These are phyloP conservation scores for Lactarius hengduanensis DNA, from an alignment of 768 basidiomycete species.

Conservation along the genomic window DNA sequence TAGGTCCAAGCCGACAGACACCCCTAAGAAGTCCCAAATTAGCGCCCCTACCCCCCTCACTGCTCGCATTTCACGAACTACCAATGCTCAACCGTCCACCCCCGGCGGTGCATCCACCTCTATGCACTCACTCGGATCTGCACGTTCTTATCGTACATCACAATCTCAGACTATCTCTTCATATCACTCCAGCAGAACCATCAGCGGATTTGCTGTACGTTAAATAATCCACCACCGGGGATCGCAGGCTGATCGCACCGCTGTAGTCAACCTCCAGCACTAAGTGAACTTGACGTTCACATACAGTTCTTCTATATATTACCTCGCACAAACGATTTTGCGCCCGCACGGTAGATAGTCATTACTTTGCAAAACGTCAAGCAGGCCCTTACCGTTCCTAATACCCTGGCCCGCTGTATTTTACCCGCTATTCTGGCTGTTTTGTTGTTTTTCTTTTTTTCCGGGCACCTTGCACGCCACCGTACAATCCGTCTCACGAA, in stretches of 20 bases:
- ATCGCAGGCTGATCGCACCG: slow-evolving; percentile 16
- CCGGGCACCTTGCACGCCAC: slow-evolving; percentile 35
- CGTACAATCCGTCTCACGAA: slow-evolving; percentile 40
- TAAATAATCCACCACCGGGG: slow-evolving; percentile 28
- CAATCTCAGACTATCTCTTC: slow-evolving; percentile 68
- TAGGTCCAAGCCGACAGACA: slow-evolving; percentile 58
- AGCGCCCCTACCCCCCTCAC: slow-evolving; percentile 86
- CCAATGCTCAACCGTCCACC: slow-evolving; percentile 53
- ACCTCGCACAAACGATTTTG: slow-evolving; percentile 17
- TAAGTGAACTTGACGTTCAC: slow-evolving; percentile 31
- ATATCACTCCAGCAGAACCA: slow-evolving; percentile 73
- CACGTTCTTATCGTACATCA: slow-evolving; percentile 65
- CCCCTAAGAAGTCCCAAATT: slow-evolving; percentile 88
- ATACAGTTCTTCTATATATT: slow-evolving; percentile 23
- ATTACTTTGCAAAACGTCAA: slow-evolving; percentile 21
- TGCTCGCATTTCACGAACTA: slow-evolving; percentile 65
- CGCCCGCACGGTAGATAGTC: slow-evolving; percentile 25
- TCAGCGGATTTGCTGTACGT: slow-evolving; percentile 63
- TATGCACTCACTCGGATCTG: slow-evolving; percentile 55
- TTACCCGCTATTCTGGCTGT: slow-evolving; percentile 39
- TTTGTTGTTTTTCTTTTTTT: slow-evolving; percentile 38
- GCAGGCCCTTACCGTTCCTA: slow-evolving; percentile 25
- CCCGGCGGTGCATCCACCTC: slow-evolving; percentile 48
- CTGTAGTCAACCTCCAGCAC: slow-evolving; percentile 25
- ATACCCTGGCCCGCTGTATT: slow-evolving; percentile 46